Evolutionary conservation across 1,284 basidiomycete genomes (phyloP).

Genomic region (Puccinia coronata): DNA sequence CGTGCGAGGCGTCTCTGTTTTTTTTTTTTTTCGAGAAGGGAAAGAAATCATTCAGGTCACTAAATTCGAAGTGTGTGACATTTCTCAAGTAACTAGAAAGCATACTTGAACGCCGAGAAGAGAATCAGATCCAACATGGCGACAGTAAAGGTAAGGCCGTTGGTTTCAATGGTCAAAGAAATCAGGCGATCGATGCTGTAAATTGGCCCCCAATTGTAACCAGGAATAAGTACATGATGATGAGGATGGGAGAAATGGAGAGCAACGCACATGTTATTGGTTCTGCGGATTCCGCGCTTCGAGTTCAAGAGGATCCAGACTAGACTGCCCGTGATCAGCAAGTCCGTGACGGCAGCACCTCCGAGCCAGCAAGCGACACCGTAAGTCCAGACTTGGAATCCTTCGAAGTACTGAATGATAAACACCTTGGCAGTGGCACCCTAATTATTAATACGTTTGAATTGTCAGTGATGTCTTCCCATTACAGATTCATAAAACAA

Average conservation of each 20-base stretch:
- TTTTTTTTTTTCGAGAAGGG: too few species aligned
- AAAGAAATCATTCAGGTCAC: too few species aligned
- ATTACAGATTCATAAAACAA: background rate
- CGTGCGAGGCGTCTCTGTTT: slow-evolving; percentile 40
- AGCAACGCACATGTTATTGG: slow-evolving; percentile 37
- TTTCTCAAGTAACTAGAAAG: too few species aligned
- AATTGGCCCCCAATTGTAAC: background rate
- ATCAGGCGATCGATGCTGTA: slow-evolving; percentile 50
- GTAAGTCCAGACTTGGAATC: slow-evolving; percentile 50
- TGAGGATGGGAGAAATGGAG: background rate
- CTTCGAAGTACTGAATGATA: slow-evolving; percentile 41
- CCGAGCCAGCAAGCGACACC: slow-evolving; percentile 48
- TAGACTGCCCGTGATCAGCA: slow-evolving; percentile 51
- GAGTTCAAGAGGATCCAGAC: slow-evolving; percentile 49
- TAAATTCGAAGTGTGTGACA: too few species aligned
- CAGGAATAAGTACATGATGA: background rate
- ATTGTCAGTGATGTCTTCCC: background rate
- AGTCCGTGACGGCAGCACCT: slow-evolving; percentile 47
- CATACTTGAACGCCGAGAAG: slow-evolving; percentile 38
- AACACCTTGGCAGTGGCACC: slow-evolving; percentile 49
- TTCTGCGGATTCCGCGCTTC: slow-evolving; percentile 49
- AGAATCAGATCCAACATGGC: slow-evolving; percentile 50
- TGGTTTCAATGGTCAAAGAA: slow-evolving; percentile 50
- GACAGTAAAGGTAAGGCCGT: slow-evolving; percentile 49
- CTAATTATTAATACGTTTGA: background rate